These are phyloP conservation scores for Casuarina glauca DNA, from an alignment of 306 rosid genomes.

Conservation along the genomic window DNA sequence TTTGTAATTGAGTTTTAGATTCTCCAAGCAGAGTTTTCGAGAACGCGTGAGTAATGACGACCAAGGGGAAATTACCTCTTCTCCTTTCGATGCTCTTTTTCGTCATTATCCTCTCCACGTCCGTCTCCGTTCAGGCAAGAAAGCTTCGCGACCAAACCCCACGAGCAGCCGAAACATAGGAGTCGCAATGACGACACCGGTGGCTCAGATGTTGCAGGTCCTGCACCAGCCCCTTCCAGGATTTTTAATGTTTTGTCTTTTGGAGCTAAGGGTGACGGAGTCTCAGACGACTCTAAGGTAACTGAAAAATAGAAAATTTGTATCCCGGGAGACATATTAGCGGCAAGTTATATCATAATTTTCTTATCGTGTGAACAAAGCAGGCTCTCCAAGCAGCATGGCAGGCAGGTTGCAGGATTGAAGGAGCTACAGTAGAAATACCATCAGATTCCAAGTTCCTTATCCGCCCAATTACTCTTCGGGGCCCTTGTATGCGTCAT, in stretches of 20 bases:
- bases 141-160: constrained; percentile 48
- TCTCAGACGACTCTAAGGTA: constrained; percentile 85
- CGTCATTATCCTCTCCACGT: constrained; percentile 39
- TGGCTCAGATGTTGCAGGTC: constrained; percentile 37
- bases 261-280: constrained; percentile 83
- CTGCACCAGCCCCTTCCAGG: constrained; percentile 47
- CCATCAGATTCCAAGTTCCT: constrained; percentile 64
- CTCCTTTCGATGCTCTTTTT: constrained; percentile 38
- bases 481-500: constrained; percentile 83
- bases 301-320: not conserved
- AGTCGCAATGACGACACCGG: constrained; percentile 28
- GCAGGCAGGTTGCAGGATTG: constrained; percentile 72
- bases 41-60: constrained; percentile 39
- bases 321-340: not conserved
- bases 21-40: constrained; percentile 2
- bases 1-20: constrained; percentile 1
- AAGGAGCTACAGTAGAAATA: constrained; percentile 63
- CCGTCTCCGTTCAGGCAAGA: constrained; percentile 62
- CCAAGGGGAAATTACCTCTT: constrained; percentile 32
- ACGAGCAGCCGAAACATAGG: constrained; percentile 44
- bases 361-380: constrained; percentile 20
- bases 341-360: constrained; percentile 5
- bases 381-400: constrained; percentile 86
- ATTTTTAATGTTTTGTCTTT: constrained; percentile 57
- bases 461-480: constrained; percentile 64